Evolutionary conservation across 768 basidiomycete species (phyloP), one percentile per base, ranked within the genome.

Genomic region (Naganishia kalamii): DNA sequence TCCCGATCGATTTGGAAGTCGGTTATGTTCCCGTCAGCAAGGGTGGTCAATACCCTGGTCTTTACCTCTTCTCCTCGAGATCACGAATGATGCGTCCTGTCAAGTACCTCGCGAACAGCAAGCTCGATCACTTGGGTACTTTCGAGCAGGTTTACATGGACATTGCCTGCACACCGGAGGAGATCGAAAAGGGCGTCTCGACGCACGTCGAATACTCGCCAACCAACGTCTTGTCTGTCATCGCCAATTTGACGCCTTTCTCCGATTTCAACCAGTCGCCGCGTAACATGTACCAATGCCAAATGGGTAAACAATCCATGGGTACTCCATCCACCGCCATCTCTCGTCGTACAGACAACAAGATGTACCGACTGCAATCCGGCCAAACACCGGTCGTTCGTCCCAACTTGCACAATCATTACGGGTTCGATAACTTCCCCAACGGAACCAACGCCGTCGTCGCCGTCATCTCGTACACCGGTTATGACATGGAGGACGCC

Each of bases 291-390:
- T 92, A 92, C 72, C 89, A 94, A 76, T 96, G 92, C 62, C 77
- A 98, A 88, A 99, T 99, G 96, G 92, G 93, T 77, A 99, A 99
- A 82, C 96, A 99, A 85, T 89, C 90, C 1, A 99, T 99, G 96
- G 96, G 96, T 29, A 98, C 96, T 21, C 94, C 96, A 1, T 87
- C 92, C 33, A 97, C 93, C 1, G 88, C 92, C 5, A 77, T 98
- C 43, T 84, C 85, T 71, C 90, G 92, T 73, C 85, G 96, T 65
- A 98, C 96, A 11, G 96, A 99, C 80, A 98, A 98, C 82, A 99
- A 98, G 79, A 85, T 98, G 75, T 98, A 98, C 79, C 87, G 92
- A 23, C 83, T 99, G 3, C 94, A 98, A 80, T 88, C 88, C 4
- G 92, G 92, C 3, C 96, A 99, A 78, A 92, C 86, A 30, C 96